Evolutionary conservation across 352 stramenopile genomes (phyloP).

Genomic region (Phytophthora pluvialis): DNA sequence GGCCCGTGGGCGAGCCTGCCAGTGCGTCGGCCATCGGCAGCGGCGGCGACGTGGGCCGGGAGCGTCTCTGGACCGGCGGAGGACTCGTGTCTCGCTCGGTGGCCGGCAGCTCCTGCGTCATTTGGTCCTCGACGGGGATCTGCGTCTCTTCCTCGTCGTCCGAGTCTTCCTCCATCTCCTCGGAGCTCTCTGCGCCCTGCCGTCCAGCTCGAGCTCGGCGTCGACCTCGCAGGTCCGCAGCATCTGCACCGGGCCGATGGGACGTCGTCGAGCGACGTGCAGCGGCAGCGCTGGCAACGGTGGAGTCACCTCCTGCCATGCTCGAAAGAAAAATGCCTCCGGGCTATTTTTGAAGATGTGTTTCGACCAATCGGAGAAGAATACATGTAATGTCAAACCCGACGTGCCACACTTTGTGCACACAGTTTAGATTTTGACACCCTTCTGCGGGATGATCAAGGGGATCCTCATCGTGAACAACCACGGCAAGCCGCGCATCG

Average conservation of each 20-base stretch:
- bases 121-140: constrained; percentile 39
- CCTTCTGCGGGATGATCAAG: constrained; percentile 95
- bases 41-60: constrained; percentile 36
- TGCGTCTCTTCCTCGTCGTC: constrained; percentile 46
- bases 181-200: constrained; percentile 17
- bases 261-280: background rate
- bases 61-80: constrained; percentile 18
- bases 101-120: constrained; percentile 38
- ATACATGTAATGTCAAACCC: background rate
- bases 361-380: constrained; percentile 12
- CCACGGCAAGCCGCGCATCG: constrained; percentile 97
- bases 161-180: constrained; percentile 41
- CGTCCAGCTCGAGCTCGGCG: constrained; percentile 1
- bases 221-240: constrained; percentile 2
- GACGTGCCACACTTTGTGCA: background rate
- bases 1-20: constrained; percentile 13
- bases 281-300: constrained; percentile 1
- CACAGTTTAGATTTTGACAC: constrained; percentile 12
- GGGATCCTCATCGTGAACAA: constrained; percentile 99
- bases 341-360: constrained; percentile 19
- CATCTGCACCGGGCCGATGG: constrained; percentile 2
- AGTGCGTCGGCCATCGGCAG: constrained; percentile 28
- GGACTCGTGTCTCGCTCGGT: constrained; percentile 36
- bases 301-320: constrained; percentile 21
- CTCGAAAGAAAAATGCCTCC: constrained; percentile 2